phyloP scores from a whole-genome alignment of 805 yeast species.

The Nakazawaea wyomingensis region DNA sequence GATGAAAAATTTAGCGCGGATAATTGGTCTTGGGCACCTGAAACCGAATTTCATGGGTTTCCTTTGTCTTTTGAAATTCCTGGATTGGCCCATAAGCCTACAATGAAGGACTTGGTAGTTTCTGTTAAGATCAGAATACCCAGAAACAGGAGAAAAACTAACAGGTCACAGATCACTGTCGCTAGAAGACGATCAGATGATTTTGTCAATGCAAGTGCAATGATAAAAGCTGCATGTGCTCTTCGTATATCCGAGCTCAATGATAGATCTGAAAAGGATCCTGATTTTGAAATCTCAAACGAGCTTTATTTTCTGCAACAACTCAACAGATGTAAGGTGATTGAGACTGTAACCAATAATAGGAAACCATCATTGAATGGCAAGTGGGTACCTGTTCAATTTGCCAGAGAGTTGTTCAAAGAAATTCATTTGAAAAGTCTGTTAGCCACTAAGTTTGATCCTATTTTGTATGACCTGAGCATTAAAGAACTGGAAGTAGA shows the following conservation, averaged over 20 bases:
- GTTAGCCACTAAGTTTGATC: neutral
- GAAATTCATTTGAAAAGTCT: slow-evolving; percentile 6
- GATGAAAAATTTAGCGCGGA: slow-evolving; percentile 1
- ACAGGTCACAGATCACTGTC: slow-evolving; percentile 1
- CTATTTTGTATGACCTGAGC: neutral
- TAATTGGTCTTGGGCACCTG: neutral
- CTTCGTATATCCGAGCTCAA: slow-evolving; percentile 17
- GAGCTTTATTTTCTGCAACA: slow-evolving; percentile 22
- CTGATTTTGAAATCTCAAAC: slow-evolving; percentile 19
- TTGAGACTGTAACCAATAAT: slow-evolving; percentile 17
- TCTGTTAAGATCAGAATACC: neutral
- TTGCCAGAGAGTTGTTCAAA: slow-evolving; percentile 16
- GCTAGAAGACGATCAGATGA: slow-evolving; percentile 22
- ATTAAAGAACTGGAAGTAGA: slow-evolving; percentile 1
- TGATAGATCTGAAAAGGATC: slow-evolving; percentile 19
- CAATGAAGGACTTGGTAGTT: neutral
- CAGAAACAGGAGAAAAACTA: neutral
- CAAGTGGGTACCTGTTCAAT: slow-evolving; percentile 21
- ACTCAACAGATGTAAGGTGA: slow-evolving; percentile 15
- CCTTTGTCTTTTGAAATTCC: neutral
- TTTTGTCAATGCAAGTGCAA: slow-evolving; percentile 18
- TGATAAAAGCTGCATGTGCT: slow-evolving; percentile 16
- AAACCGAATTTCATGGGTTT: neutral
- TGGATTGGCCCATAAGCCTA: slow-evolving; percentile 14
- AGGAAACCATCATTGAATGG: slow-evolving; percentile 18